Base-by-base conservation (phyloP, 768 basidiomycete genomes). In the Erythrobasidium yunnanense region DNA sequence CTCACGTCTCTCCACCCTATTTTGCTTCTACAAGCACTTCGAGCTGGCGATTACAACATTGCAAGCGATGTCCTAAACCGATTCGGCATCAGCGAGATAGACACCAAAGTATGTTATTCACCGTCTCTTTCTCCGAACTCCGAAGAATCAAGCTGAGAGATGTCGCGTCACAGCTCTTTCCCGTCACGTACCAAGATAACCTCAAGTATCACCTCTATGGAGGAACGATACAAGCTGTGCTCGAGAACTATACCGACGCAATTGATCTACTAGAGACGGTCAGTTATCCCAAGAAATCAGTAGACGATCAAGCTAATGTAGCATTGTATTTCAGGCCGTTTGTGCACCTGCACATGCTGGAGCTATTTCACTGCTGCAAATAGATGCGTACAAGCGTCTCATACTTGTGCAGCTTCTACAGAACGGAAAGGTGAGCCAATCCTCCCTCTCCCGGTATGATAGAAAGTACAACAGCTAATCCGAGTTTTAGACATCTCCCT, bases 381-480 rank as follows among this genome's bases (percentile, higher is more conserved):
- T 90, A 71, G 90, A 91, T 73, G 90, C 90, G 0, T 77, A 86
- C 71, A 92, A 92, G 80, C 90, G 91, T 76, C 77, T 90, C 51
- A 77, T 81, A 22, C 78, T 92, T 3, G 82, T 90, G 4, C 88
- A 90, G 73, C 76, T 91, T 50, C 87, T 92, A 65, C 78, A 81
- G 22, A 80, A 83, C 56, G 90, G 90, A 18, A 83, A 85, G 81
- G 87, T 86, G 25, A 22, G 78, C n/a, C 22, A 17, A 18, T 2
- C 6, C 60, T 15, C n/a, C n/a, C n/a, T n/a, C n/a, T n/a, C n/a
- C n/a, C n/a, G n/a, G n/a, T n/a, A n/a, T n/a, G n/a, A n/a, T n/a
- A n/a, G n/a, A n/a, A n/a, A n/a, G n/a, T n/a, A n/a, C n/a, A n/a
- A n/a, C n/a, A n/a, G n/a, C n/a, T n/a, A n/a, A 11, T 42, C n/a